A percentile compares a stretch with the other conserved stretches of the same genome.
phyloP scores from a whole-genome alignment of 768 basidiomycete genomes.

The Tulasnella sp. region DNA sequence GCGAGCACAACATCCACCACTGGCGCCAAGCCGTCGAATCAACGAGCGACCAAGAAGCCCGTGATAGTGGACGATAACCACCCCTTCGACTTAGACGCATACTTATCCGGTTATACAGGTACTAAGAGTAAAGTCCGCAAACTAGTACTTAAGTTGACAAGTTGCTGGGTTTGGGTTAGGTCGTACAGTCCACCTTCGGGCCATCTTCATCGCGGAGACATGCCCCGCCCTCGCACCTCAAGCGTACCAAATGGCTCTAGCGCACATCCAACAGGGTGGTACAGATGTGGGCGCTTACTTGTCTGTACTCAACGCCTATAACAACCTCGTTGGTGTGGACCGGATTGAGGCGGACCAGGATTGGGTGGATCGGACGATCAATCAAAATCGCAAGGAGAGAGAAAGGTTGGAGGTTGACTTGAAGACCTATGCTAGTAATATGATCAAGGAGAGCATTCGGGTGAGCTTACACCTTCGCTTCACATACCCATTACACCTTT shows the following conservation, averaged over 20 bases:
- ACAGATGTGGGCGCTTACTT: conserved; percentile 44
- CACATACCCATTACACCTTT: neutral
- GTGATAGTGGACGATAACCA: conserved; percentile 58
- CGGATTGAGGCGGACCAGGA: conserved; percentile 46
- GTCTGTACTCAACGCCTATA: conserved; percentile 20
- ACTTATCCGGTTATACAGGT: conserved; percentile 72
- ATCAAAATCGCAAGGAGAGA: conserved; percentile 60
- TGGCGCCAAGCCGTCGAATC: neutral
- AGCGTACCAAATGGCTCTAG: conserved; percentile 56
- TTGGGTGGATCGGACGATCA: conserved; percentile 62
- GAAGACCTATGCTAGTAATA: conserved; percentile 88
- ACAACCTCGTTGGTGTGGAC: conserved; percentile 32
- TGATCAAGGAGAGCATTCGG: conserved; percentile 98
- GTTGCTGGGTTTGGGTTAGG: conserved; percentile 34
- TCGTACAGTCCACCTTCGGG: conserved; percentile 63
- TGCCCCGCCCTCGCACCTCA: conserved; percentile 63
- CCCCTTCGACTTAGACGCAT: conserved; percentile 79
- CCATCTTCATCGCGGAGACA: conserved; percentile 52
- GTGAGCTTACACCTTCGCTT: conserved; percentile 36
- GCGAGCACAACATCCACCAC: neutral
- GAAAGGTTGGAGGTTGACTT: conserved; percentile 87
- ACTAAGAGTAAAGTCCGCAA: conserved; percentile 9
- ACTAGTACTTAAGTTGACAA: conserved; percentile 1
- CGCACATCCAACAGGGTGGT: conserved; percentile 48
- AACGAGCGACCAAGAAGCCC: neutral